Base-by-base conservation (phyloP, 768 basidiomycete genomes). In the Mrakia gelida region DNA sequence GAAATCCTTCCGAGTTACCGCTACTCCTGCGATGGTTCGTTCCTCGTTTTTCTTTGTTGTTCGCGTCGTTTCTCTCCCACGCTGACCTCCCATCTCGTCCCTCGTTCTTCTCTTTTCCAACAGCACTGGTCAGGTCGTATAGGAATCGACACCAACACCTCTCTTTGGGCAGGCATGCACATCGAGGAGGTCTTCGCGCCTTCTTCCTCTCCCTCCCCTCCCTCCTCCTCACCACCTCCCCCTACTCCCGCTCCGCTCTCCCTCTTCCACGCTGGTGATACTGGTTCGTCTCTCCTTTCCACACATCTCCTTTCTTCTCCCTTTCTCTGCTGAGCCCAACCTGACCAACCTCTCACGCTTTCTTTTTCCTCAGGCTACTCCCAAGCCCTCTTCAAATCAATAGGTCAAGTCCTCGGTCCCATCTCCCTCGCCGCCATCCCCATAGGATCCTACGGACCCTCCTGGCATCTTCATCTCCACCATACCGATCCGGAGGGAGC, bases 181-280 rank as follows among this genome's bases (percentile, higher is more conserved):
- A 79, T 84, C 41, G 49, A 78, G 41, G 73, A 77, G 38, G 28
- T 78, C 18, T 45, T 68, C 26, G 28, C 59, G 3, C 21, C 72
- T 32, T 21, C 43, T 15, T 28, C 71, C 18, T 13, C 49, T 52
- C 67, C 67, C 3, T 41, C 38, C 67, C 28, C 8, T 84, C 81
- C 77, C 82, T 82, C 73, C 78, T 83, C 49, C 30, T 68, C 45
- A 38, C 68, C 32, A 23, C 71, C 43, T 28, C 52, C 45, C 45
- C 75, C 43, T 28, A 26, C 43, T 28, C 62, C n/a, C 23, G 28
- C 52, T 16, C 45, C 30, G 3, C 72, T 61, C 18, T 81, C 34
- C 11, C 82, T 83, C 79, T 82, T 82, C 41, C 84, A 84, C 78
- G 80, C 82, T 0, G 84, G 84, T 23, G 84, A 84, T 79, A 84